phyloP scores from a whole-genome alignment of 805 yeast species.

The Suhomyces sp. region DNA sequence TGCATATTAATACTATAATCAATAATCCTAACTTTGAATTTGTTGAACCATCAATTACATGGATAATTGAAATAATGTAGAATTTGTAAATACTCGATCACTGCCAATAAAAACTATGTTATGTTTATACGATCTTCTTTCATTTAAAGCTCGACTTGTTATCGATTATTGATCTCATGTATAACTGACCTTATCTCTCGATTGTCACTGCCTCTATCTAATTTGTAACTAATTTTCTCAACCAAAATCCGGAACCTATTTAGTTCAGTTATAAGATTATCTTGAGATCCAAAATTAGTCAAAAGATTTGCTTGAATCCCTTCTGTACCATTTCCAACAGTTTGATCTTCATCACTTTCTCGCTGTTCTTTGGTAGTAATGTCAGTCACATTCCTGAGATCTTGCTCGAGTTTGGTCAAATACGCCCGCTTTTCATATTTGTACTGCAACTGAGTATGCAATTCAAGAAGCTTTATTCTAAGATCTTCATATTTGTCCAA shows the following conservation, averaged over 20 bases:
- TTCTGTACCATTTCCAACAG: slow-evolving; percentile 1
- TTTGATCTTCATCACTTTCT: slow-evolving; percentile 24
- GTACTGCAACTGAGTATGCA: slow-evolving; percentile 23
- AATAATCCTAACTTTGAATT: neutral
- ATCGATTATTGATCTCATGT: neutral
- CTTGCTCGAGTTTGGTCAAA: slow-evolving; percentile 15
- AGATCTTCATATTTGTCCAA: slow-evolving; percentile 21
- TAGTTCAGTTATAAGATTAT: slow-evolving; percentile 18
- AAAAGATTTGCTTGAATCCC: slow-evolving; percentile 12
- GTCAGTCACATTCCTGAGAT: slow-evolving; percentile 6
- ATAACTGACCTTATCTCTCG: slow-evolving; percentile 5
- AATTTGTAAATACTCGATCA: too few species aligned
- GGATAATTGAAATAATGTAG: neutral
- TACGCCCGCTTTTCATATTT: slow-evolving; percentile 31
- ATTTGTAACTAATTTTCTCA: slow-evolving; percentile 20
- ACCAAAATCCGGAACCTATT: slow-evolving; percentile 27
- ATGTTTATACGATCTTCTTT: too few species aligned
- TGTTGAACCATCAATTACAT: neutral
- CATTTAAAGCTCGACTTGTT: too few species aligned
- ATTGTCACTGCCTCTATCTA: slow-evolving; percentile 3
- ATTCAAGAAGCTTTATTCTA: slow-evolving; percentile 15
- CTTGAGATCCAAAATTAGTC: slow-evolving; percentile 1
- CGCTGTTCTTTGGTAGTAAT: neutral
- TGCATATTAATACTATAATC: slow-evolving; percentile 3
- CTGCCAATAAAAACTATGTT: too few species aligned